Percentiles rank a stretch among this genome's conserved stretches.
Evolutionary conservation across 495 filamentous ascomycete genomes (phyloP).

Genomic region (Podospora comata): DNA sequence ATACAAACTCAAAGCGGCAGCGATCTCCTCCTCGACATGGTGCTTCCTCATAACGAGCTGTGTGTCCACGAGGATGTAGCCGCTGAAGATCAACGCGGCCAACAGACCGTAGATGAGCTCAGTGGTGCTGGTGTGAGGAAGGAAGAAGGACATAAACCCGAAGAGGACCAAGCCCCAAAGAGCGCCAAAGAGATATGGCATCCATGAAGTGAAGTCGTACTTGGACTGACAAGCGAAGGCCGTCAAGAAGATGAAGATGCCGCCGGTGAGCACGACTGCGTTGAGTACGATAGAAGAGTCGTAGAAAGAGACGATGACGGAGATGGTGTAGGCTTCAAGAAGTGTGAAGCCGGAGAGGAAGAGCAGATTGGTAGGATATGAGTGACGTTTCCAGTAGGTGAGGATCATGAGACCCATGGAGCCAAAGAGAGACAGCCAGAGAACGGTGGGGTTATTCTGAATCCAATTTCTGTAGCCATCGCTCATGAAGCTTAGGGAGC

Average conservation of each 20-base stretch:
- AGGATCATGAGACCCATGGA: constrained; percentile 77
- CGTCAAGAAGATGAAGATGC: constrained; percentile 89
- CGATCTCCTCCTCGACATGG: constrained; percentile 98
- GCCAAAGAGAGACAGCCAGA: constrained; percentile 80
- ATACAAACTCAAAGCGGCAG: constrained; percentile 91
- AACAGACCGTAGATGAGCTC: constrained; percentile 83
- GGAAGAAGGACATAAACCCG: constrained; percentile 82
- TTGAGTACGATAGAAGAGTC: constrained; percentile 76
- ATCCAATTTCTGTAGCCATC: constrained; percentile 80
- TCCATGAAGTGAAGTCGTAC: constrained; percentile 96
- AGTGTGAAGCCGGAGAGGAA: constrained; percentile 91
- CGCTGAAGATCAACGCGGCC: constrained; percentile 83
- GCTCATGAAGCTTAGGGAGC: constrained; percentile 82
- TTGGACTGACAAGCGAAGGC: constrained; percentile 96
- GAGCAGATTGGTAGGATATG: constrained; percentile 89
- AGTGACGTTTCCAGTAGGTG: constrained; percentile 97
- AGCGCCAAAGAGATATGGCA: constrained; percentile 87
- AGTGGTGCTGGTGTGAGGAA: constrained; percentile 70
- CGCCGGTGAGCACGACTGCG: constrained; percentile 84
- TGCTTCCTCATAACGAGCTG: constrained; percentile 92
- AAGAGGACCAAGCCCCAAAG: constrained; percentile 90
- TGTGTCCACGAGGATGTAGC: constrained; percentile 93
- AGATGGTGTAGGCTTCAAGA: constrained; percentile 89
- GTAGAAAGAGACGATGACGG: constrained; percentile 87
- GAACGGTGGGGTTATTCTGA: constrained; percentile 74